Base-by-base conservation (phyloP, 2,329 filamentous ascomycete species). In the Thelonectria discophora region DNA sequence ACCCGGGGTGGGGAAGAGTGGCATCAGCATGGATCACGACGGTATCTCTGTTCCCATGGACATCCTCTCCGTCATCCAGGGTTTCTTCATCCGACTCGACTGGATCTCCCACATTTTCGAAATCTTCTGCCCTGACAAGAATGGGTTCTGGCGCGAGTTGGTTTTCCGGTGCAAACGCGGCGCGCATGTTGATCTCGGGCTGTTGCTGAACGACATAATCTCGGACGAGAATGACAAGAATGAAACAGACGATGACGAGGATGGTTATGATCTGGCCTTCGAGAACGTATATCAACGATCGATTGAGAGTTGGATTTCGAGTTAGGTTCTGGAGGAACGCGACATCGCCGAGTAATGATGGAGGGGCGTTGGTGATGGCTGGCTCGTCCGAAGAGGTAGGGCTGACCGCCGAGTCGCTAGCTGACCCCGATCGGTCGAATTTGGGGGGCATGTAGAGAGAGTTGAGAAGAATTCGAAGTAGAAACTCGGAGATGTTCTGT, bases 161-260 rank as follows among this genome's bases (percentile, higher is more conserved):
- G 32, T 77, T 73, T 37, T 75, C 76, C 13, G 72, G 71, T 8
- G 84, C 87, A 72, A 88, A 85, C 3, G 85, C 86, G 9, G 85
- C 89, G 0, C 88, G 90, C 81, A 95, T 89, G 71, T 97, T 96
- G 68, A 95, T 90, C 66, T 94, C 90, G 5, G 94, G 95, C 74
- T 99, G 95, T 75, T 99, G 95, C 75, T 99, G 95, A 10, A 99
- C 93, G 52, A 99, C 95, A 85, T 97, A 99, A 79, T 99, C 95
- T 48, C 96, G 84, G 48, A 99, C 97, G 4, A 99, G 80, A 69
- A 99, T 99, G 43, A 99, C 89, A n/a, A 99, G 81, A 61, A 99
- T 97, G 76, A 98, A 99, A 60, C 90, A 93, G 46, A 97, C 85
- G 8, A 99, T 94, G 52, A 98, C 92, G 11, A 96, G 80, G 6